Conservation (phyloP, 768 basidiomycete species). For the Podaxis carcinomalis region DNA sequence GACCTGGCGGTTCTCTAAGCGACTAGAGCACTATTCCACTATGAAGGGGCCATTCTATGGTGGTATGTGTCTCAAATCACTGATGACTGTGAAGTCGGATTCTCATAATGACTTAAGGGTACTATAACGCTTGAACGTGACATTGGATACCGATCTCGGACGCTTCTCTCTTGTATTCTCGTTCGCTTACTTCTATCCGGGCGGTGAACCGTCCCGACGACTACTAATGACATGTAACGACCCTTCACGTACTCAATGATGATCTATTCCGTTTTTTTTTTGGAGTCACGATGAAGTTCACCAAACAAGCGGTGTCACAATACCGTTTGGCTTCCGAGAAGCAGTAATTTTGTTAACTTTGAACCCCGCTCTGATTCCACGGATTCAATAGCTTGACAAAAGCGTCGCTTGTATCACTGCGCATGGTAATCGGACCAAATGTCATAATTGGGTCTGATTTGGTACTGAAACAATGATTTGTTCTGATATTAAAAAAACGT, state of each 20-base stretch:
- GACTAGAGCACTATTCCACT: conserved; percentile 59
- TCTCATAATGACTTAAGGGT: conserved; percentile 30
- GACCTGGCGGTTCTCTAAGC: conserved; percentile 69
- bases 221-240: conserved; percentile 5
- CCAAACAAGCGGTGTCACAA: conserved; percentile 5
- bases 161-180: conserved; percentile 22
- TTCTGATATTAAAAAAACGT: conserved; percentile 45
- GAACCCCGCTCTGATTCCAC: conserved; percentile 10
- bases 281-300: not conserved
- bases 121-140: conserved; percentile 46
- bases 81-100: conserved; percentile 14
- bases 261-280: conserved; percentile 6
- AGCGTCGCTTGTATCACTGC: conserved; percentile 11
- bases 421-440: conserved; percentile 22
- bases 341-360: not conserved
- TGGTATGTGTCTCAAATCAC: conserved; percentile 33
- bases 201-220: conserved; percentile 9
- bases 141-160: conserved; percentile 13
- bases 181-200: conserved; percentile 20
- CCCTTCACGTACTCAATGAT: conserved; percentile 9
- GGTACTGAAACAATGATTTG: conserved; percentile 7
- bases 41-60: conserved; percentile 63
- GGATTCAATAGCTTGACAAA: conserved; percentile 6
- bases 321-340: conserved; percentile 8
- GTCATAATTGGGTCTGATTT: conserved; percentile 13